Evolutionary conservation across 768 basidiomycete species (phyloP).

Genomic region (Harrya chromipes): DNA sequence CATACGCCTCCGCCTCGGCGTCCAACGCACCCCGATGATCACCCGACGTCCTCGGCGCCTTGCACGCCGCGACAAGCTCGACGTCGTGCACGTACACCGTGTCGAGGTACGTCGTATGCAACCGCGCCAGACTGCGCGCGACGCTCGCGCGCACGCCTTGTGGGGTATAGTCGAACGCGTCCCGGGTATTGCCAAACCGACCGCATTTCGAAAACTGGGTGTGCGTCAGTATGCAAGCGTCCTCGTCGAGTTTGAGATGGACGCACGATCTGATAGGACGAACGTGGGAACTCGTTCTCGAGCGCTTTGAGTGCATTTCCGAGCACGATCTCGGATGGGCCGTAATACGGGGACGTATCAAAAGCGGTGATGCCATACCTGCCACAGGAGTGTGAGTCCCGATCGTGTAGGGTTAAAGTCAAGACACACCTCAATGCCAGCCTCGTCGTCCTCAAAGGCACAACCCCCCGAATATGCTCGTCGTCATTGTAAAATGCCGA

Average conservation of each 20-base stretch:
- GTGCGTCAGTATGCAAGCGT: too few relatives aligned
- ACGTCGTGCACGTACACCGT: conserved; percentile 82
- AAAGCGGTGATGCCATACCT: conserved; percentile 82
- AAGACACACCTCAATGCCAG: conserved; percentile 65
- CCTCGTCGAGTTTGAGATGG: neutral
- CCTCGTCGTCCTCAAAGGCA: conserved; percentile 64
- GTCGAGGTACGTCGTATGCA: conserved; percentile 79
- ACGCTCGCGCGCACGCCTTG: conserved; percentile 63
- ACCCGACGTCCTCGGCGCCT: conserved; percentile 50
- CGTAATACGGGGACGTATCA: conserved; percentile 82
- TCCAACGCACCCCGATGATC: conserved; percentile 54
- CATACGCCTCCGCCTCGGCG: conserved; percentile 57
- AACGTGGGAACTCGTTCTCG: conserved; percentile 68
- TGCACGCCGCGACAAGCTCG: conserved; percentile 64
- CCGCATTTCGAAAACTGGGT: conserved; percentile 83
- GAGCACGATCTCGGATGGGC: conserved; percentile 72
- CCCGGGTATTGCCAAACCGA: conserved; percentile 53
- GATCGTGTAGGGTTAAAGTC: too few relatives aligned
- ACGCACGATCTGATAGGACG: conserved; percentile 68
- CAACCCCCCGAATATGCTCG: conserved; percentile 50
- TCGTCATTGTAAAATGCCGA: conserved; percentile 65
- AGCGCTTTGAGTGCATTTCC: conserved; percentile 63
- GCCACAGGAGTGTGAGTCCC: neutral
- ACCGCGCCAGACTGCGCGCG: conserved; percentile 57
- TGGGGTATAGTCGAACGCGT: conserved; percentile 74